These are phyloP conservation scores for Trichophaea hybrida DNA, from an alignment of 2,329 filamentous ascomycete species.

Conservation along the genomic window DNA sequence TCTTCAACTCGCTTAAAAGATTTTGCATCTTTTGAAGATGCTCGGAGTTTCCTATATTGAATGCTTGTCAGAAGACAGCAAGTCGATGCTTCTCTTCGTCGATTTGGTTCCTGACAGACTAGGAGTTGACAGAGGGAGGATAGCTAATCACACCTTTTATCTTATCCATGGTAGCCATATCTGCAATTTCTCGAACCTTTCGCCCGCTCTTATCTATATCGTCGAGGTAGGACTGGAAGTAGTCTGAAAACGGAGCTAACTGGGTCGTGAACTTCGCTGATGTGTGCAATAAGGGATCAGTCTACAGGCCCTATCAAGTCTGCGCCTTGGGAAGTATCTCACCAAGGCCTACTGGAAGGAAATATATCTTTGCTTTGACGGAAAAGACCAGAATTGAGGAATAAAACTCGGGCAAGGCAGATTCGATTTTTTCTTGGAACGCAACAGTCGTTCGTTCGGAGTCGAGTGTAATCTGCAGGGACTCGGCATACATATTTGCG, in stretches of 20 bases:
- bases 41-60: not conserved
- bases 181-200: slow-evolving; percentile 2
- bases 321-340: not conserved
- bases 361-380: slow-evolving; percentile 5
- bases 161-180: slow-evolving; percentile 7
- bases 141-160: not conserved
- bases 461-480: not conserved
- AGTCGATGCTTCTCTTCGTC: not conserved
- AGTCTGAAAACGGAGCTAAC: not conserved
- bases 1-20: not conserved
- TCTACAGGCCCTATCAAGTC: not conserved
- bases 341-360: not conserved
- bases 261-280: not conserved
- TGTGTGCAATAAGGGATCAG: not conserved
- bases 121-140: not conserved
- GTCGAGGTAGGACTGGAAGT: slow-evolving; percentile 3
- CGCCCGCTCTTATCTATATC: slow-evolving; percentile 3
- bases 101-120: not conserved
- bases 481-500: not conserved
- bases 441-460: not conserved
- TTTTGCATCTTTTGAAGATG: not conserved
- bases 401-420: slow-evolving; percentile 6
- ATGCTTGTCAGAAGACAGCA: not conserved
- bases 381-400: slow-evolving; percentile 7
- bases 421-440: not conserved